These are phyloP conservation scores for Neoboletus brunneissimus DNA, from an alignment of 768 basidiomycete genomes.

Conservation along the genomic window DNA sequence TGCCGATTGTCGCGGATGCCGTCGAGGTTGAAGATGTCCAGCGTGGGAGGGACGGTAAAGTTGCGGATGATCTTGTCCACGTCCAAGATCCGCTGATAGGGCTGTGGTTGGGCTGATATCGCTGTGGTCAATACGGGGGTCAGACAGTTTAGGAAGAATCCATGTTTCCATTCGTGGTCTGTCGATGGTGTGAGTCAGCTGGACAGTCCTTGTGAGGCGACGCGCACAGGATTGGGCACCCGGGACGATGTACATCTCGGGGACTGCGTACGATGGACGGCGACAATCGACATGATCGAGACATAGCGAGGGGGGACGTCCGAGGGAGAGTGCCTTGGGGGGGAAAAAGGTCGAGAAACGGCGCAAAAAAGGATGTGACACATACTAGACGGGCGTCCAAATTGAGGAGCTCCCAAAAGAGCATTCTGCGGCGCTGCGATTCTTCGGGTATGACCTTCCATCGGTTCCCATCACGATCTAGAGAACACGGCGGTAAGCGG, in stretches of 20 bases:
- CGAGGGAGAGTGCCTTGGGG: slow-evolving; percentile 61
- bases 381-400: slow-evolving; percentile 67
- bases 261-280: slow-evolving; percentile 34
- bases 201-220: slow-evolving; percentile 4
- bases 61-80: slow-evolving; percentile 57
- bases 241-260: slow-evolving; percentile 30
- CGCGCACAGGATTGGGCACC: slow-evolving; percentile 31
- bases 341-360: slow-evolving; percentile 4
- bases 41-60: slow-evolving; percentile 49
- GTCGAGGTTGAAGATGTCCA: slow-evolving; percentile 42
- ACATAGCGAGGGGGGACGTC: slow-evolving; percentile 67
- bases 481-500: slow-evolving; percentile 26
- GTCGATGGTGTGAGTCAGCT: slow-evolving; percentile 12
- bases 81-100: slow-evolving; percentile 49
- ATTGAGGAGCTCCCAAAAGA: slow-evolving; percentile 75
- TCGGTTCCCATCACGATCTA: slow-evolving; percentile 67
- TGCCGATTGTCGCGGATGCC: slow-evolving; percentile 45
- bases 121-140: slow-evolving; percentile 60
- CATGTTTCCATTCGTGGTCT: slow-evolving; percentile 74
- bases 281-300: slow-evolving; percentile 64
- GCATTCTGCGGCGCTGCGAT: slow-evolving; percentile 61
- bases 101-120: slow-evolving; percentile 49
- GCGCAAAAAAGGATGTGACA: slow-evolving; percentile 15
- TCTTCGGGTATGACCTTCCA: slow-evolving; percentile 69
- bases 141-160: slow-evolving; percentile 61